A percentile compares a stretch with the other conserved stretches of the same genome.
Evolutionary conservation across 148 eudicot genomes (phyloP).

Genomic region (Vaccinium macrocarpon): DNA sequence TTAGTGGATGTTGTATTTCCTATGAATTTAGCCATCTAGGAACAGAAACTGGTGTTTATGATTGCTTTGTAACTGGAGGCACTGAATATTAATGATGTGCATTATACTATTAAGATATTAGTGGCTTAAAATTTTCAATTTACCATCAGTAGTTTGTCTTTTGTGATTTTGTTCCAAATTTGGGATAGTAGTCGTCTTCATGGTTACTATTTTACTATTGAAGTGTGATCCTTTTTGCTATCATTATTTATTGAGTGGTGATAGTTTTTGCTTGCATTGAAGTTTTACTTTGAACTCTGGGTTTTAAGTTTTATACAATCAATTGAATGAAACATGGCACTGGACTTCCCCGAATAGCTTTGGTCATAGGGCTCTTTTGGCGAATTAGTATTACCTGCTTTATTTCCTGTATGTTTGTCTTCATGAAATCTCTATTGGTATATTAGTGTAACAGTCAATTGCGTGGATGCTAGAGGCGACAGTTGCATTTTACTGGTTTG

Average conservation of each 20-base stretch:
- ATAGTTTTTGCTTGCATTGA: background rate
- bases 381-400: background rate
- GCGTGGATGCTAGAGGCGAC: background rate
- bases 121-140: background rate
- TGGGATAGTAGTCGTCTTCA: background rate
- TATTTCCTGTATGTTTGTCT: background rate
- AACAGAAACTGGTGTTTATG: background rate
- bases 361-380: background rate
- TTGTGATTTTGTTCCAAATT: background rate
- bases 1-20: background rate
- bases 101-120: background rate
- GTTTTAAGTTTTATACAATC: background rate
- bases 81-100: background rate
- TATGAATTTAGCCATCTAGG: background rate
- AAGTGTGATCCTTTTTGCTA: background rate
- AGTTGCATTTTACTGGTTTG: too few relatives aligned
- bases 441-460: background rate
- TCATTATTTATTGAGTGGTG: background rate
- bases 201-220: background rate
- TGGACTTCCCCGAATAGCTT: conserved; percentile 4
- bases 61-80: background rate
- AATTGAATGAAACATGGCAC: background rate
- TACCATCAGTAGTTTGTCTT: background rate
- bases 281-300: background rate
- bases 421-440: too few relatives aligned